Percentiles rank a stretch among this genome's conserved stretches.
phyloP scores from a whole-genome alignment of 129 eudicot species.

The Tagetes erecta region DNA sequence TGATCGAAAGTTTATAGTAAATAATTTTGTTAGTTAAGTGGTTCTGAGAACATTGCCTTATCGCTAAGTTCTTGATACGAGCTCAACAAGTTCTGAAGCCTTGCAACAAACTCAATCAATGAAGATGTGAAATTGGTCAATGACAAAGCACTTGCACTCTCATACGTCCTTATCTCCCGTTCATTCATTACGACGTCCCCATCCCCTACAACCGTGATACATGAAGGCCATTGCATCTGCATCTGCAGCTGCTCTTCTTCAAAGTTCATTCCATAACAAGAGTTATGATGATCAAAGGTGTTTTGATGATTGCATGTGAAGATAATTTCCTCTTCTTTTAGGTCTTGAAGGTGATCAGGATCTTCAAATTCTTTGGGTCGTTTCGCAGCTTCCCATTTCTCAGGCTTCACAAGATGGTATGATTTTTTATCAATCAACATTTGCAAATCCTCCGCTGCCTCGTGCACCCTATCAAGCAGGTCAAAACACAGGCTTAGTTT shows the following conservation, averaged over 20 bases:
- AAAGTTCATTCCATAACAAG: slow-evolving; percentile 32
- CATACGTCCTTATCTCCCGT: slow-evolving; percentile 66
- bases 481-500: slow-evolving; percentile 54
- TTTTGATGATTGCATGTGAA: too few species aligned
- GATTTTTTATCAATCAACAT: slow-evolving; percentile 75
- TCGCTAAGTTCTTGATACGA: slow-evolving; percentile 64
- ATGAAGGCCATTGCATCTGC: slow-evolving; percentile 77
- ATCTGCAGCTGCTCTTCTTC: slow-evolving; percentile 8
- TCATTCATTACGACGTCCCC: slow-evolving; percentile 59
- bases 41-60: slow-evolving; percentile 56
- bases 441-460: slow-evolving; percentile 83
- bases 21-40: background rate
- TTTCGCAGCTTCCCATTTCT: slow-evolving; percentile 61
- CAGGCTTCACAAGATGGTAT: slow-evolving; percentile 62
- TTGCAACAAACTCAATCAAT: slow-evolving; percentile 80
- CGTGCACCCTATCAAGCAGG: slow-evolving; percentile 61
- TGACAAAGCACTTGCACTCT: slow-evolving; percentile 78
- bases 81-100: slow-evolving; percentile 71
- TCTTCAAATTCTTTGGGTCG: slow-evolving; percentile 59
- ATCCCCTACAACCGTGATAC: slow-evolving; percentile 44
- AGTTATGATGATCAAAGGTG: slow-evolving; percentile 18
- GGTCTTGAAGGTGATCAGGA: slow-evolving; percentile 49
- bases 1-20: too few species aligned
- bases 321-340: slow-evolving; percentile 47
- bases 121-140: slow-evolving; percentile 68